Percentiles rank a stretch among this genome's conserved stretches.
phyloP scores from a whole-genome alignment of 2,329 filamentous ascomycete species.

The Trichocomaceae sp. region DNA sequence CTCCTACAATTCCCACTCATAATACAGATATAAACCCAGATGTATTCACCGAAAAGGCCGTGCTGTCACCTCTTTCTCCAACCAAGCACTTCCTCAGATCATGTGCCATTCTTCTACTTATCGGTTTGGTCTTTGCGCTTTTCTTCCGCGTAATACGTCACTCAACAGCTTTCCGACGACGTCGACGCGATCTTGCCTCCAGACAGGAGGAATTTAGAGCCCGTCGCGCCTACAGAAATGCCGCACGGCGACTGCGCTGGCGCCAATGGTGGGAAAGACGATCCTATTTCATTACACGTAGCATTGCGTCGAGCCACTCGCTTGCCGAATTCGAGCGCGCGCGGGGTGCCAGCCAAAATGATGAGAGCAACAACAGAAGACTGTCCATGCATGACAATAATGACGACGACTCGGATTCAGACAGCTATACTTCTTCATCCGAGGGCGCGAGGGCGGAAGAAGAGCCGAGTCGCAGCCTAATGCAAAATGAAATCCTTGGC shows the following conservation, averaged over 20 bases:
- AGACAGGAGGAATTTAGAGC: slow-evolving; percentile 49
- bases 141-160: slow-evolving; percentile 40
- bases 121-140: slow-evolving; percentile 29
- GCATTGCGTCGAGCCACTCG: slow-evolving; percentile 30
- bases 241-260: slow-evolving; percentile 47
- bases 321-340: slow-evolving; percentile 42
- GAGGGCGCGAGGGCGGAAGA: neutral
- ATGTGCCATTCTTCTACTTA: slow-evolving; percentile 39
- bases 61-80: slow-evolving; percentile 4
- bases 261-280: slow-evolving; percentile 44
- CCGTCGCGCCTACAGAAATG: slow-evolving; percentile 47
- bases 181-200: slow-evolving; percentile 48
- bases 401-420: neutral
- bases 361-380: neutral
- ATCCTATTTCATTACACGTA: slow-evolving; percentile 26
- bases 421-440: slow-evolving; percentile 12
- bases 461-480: slow-evolving; percentile 40
- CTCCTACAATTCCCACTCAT: neutral
- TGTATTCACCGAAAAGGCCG: neutral
- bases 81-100: slow-evolving; percentile 24
- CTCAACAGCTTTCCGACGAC: slow-evolving; percentile 38
- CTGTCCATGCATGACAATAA: neutral
- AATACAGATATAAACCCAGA: neutral
- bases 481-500: slow-evolving; percentile 46
- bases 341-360: neutral